Evolutionary conservation across 345 rosid species (phyloP), one percentile per base, ranked within the genome.

Genomic region (Populus davidiana): DNA sequence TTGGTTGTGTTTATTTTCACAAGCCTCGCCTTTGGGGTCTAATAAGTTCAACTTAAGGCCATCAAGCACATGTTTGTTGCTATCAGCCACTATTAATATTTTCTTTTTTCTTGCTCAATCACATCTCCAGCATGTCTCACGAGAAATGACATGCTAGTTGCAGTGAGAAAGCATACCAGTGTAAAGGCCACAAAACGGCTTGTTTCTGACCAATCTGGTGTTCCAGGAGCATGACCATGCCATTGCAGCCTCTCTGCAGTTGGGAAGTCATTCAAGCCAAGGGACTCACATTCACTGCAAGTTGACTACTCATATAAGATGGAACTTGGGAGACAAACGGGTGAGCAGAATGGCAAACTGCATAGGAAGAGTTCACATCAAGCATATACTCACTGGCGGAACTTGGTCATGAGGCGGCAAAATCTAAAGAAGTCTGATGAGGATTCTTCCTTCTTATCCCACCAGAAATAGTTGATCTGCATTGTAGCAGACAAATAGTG

Each of bases 151-250:
- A 76, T 64, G 18, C 4, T 16, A 39, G n/a, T 65, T 7, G 20
- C 36, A 31, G 38, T 31, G 29, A 72, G 49, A 79, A 36, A 72
- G 47, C 41, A 68, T 88, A 93, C 99, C 98, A 93, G 79, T 23
- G 98, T 90, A 84, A 90, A 91, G 62, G 96, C 98, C 78, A 93
- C 99, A 82, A 90, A 91, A n/a, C 98, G 92, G 82, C 98, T 95
- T 81, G 81, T 85, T 76, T 91, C 88, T 50, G 98, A 91, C 98
- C 99, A 95, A 79, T 93, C 89, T 74, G 99, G 99, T 80, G 64
- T 75, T 73, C 87, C 89, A 64, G 98, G 91, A 83, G 81, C 62
- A 82, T 81, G 88, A 77, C 99, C 99, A 80, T 95, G 99, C 99
- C 98, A 95, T 47, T 95, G 96, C 70, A 95, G 84, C 83, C 97